A percentile compares a stretch with the other conserved stretches of the same genome.
phyloP scores from a whole-genome alignment of 2,329 filamentous ascomycete species.

The Hymenoscyphus repandus region DNA sequence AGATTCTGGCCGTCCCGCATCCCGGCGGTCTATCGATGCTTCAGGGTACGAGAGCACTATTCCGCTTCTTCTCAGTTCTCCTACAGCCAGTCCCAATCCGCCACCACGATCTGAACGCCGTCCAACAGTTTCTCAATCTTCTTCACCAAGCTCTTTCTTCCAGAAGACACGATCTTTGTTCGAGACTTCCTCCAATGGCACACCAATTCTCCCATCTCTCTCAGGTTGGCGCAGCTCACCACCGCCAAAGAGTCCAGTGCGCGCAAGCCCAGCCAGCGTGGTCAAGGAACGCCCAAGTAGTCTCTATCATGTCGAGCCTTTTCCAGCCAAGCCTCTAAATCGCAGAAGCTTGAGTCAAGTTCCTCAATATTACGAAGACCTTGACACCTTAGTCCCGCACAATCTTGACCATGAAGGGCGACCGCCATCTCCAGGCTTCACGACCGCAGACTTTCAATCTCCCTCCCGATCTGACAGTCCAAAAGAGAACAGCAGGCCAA shows the following conservation, averaged over 20 bases:
- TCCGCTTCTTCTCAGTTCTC: neutral
- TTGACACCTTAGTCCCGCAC: slow-evolving; percentile 9
- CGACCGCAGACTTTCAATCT: neutral
- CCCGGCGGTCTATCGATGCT: neutral
- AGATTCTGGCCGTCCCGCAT: neutral
- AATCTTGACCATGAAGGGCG: slow-evolving; percentile 14
- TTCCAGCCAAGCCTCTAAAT: too few relatives aligned
- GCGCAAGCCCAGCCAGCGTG: neutral
- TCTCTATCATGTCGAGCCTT: neutral
- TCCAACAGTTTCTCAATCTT: neutral
- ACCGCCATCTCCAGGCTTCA: slow-evolving; percentile 17
- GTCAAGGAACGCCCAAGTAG: neutral
- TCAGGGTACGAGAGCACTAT: neutral
- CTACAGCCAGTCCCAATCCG: neutral
- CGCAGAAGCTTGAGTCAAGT: too few relatives aligned
- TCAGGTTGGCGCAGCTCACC: neutral
- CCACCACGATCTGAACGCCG: neutral
- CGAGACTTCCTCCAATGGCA: slow-evolving; percentile 14
- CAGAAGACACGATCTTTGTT: slow-evolving; percentile 26
- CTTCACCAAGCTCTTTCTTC: slow-evolving; percentile 15
- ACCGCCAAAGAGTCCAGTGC: neutral
- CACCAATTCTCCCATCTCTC: slow-evolving; percentile 3
- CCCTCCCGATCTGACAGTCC: too few relatives aligned
- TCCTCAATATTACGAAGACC: neutral
- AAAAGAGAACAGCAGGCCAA: neutral